Percentiles rank a stretch among this genome's conserved stretches.
These are phyloP conservation scores for Aurantiochytrium sp. DNA, from an alignment of 108 stramenopile genomes.

Conservation along the genomic window DNA sequence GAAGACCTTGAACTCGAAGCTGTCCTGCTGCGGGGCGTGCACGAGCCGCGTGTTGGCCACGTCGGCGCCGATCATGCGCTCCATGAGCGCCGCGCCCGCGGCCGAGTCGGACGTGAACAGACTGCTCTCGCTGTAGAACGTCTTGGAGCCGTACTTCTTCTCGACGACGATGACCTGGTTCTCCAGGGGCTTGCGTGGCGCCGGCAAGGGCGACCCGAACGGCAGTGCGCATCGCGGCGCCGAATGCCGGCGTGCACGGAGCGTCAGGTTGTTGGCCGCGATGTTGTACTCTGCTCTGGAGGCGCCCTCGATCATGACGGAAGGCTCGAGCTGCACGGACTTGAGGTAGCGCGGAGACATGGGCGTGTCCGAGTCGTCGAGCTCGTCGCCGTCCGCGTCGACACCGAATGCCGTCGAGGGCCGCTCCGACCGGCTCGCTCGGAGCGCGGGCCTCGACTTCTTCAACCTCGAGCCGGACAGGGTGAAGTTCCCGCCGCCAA, in stretches of 20 bases:
- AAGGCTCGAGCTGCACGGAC: background rate
- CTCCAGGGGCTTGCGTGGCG: background rate
- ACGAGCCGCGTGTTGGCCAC: background rate
- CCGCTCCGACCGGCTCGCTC: no score
- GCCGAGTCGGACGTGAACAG: background rate
- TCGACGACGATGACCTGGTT: background rate
- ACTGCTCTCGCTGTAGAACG: conserved; percentile 18
- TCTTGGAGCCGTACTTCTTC: background rate
- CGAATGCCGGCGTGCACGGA: background rate
- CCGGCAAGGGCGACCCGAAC: background rate
- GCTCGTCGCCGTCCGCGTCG: background rate
- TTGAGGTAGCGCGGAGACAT: background rate
- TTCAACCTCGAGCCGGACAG: no score
- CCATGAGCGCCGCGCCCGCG: conserved; percentile 9
- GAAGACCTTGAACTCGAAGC: conserved; percentile 16
- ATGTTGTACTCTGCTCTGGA: background rate
- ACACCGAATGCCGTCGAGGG: no score
- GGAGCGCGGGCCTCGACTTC: no score
- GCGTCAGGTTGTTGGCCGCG: background rate
- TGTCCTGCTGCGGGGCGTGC: background rate
- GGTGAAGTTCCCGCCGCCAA: no score
- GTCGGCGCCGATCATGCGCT: background rate
- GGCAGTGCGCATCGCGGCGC: background rate
- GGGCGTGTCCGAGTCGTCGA: background rate
- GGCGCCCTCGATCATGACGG: background rate